Conservation (phyloP, 148 eudicot genomes). For the Fallopia convolvulus region DNA sequence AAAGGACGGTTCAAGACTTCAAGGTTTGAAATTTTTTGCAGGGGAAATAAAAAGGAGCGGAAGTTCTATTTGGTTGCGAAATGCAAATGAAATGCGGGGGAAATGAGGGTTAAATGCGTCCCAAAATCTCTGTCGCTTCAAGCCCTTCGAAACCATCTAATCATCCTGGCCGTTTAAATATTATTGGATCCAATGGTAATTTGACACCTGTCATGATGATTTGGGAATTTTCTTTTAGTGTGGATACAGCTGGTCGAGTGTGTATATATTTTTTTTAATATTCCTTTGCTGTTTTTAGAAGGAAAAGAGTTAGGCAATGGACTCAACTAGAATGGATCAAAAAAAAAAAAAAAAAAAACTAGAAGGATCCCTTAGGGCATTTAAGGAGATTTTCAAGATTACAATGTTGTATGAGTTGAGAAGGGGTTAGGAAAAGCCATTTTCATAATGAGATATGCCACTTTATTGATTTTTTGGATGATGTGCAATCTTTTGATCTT, state of each 20-base stretch:
- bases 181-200: background rate
- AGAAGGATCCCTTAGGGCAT: too few species aligned
- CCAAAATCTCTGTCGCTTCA: background rate
- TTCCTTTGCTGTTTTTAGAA: too few species aligned
- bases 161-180: background rate
- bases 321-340: too few species aligned
- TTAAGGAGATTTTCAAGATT: too few species aligned
- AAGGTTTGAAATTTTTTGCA: background rate
- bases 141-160: background rate
- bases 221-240: background rate
- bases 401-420: too few species aligned
- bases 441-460: too few species aligned
- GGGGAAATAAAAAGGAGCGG: slow-evolving; percentile 10
- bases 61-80: background rate
- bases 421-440: too few species aligned
- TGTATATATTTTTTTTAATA: background rate
- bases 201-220: background rate
- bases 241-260: background rate
- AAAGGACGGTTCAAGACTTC: background rate
- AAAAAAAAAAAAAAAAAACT: too few species aligned
- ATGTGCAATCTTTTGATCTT: too few species aligned
- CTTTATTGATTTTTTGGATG: too few species aligned
- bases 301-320: too few species aligned
- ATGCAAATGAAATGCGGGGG: background rate
- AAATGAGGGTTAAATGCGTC: background rate